These are phyloP conservation scores for Trichophyton rubrum DNA, from an alignment of 2,329 filamentous ascomycete genomes.

Conservation along the genomic window DNA sequence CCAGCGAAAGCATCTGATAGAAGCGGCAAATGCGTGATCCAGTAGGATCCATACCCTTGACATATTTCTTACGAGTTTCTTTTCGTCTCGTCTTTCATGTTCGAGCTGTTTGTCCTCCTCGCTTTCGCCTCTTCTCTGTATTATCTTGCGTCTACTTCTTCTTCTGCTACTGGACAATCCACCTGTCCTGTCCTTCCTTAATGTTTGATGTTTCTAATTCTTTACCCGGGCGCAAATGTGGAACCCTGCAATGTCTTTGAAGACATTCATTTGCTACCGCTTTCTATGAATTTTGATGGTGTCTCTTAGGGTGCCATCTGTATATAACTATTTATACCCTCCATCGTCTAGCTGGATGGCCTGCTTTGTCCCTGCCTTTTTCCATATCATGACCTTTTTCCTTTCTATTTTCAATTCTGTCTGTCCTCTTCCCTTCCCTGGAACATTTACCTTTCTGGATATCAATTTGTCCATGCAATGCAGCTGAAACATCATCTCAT, in stretches of 20 bases:
- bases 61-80: conserved; percentile 3
- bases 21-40: conserved; percentile 26
- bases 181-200: neutral
- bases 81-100: neutral
- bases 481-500: neutral
- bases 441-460: neutral
- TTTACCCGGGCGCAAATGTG: neutral
- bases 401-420: neutral
- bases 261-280: neutral
- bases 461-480: neutral
- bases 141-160: neutral
- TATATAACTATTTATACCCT: conserved; percentile 1
- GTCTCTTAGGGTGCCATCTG: neutral
- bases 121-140: neutral
- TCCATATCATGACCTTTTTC: neutral
- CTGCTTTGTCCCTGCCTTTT: neutral
- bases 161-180: neutral
- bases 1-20: conserved; percentile 24
- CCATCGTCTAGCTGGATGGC: neutral
- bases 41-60: conserved; percentile 16
- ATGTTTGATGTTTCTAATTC: neutral
- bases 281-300: neutral
- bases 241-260: neutral
- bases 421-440: neutral
- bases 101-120: neutral